Evolutionary conservation across 345 rosid genomes (phyloP).

Genomic region (Melaleuca quinquenervia): DNA sequence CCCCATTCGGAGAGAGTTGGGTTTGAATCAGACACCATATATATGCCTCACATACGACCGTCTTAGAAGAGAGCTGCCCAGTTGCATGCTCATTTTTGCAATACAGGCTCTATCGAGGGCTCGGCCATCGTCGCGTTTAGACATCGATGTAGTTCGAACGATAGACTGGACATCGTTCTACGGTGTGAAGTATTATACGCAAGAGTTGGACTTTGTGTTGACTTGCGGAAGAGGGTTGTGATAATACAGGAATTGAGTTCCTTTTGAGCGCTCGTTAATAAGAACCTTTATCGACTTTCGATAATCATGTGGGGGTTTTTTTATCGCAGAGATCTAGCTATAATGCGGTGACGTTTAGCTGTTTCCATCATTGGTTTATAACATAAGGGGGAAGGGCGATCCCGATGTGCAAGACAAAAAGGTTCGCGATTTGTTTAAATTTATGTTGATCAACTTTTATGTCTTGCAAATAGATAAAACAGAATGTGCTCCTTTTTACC

Average conservation of each 20-base stretch:
- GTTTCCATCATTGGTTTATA: neutral
- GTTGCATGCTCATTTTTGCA: neutral
- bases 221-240: neutral
- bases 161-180: accelerated
- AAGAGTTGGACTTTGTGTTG: neutral
- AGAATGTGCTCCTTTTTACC: neutral
- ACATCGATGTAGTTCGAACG: neutral
- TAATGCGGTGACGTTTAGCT: neutral
- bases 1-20: neutral
- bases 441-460: neutral
- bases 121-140: neutral
- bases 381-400: neutral
- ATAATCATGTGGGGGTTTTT: too few species aligned
- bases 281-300: neutral
- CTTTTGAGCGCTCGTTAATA: neutral
- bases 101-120: neutral
- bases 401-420: neutral
- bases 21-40: neutral
- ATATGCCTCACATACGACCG: neutral
- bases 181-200: neutral
- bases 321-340: neutral
- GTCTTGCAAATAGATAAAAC: neutral
- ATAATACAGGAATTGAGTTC: neutral
- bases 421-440: neutral
- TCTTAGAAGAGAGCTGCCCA: neutral